Evolutionary conservation across 352 stramenopile genomes (phyloP), one percentile per base, ranked within the genome.

Genomic region (Phytophthora meadii): DNA sequence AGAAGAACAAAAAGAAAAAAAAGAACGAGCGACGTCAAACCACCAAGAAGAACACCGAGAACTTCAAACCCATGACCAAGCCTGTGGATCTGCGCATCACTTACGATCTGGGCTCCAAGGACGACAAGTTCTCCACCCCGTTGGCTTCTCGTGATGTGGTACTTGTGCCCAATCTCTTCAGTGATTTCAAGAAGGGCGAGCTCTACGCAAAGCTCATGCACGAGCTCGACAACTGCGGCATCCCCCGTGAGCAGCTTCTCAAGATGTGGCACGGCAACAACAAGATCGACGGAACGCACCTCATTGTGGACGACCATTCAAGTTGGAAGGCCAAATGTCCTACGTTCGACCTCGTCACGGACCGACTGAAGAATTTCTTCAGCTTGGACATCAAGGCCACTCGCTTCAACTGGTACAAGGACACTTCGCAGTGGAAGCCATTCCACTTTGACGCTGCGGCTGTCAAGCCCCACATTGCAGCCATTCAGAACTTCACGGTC

Each of bases 331-430:
- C 40, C 52, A 82, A 78, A 42, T 90, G 82, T 53, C 83, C 84
- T n/a, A 95, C 83, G 49, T 93, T 95, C 65, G 74, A 92, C 56
- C 63, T 96, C 45, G 74, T 97, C 59, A 84, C 84, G 66, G 76
- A 94, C 63, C 74, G 84, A 15, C 48, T 98, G 28, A 87, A 88
- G 63, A 57, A 84, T 9, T 98, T 97, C 58, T 98, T 98, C 77
- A 69, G 75, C 11, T 79, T 98, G 49, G 70, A 87, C 32, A 89
- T 88, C 44, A 88, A 96, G 54, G 91, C 93, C n/a, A 97, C 90
- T 52, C 85, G 95, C 42, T 98, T 98, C 65, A 98, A 98, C 77
- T 98, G 93, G 93, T 98, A 98, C 81, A 85, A 91, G 53, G 92
- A 98, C 79, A 91, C 81, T 49, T 90, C 77, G 4, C 88, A 98